A percentile compares a stretch with the other conserved stretches of the same genome.
Conservation (phyloP, 169 alveolate genomes). For the Plasmodium vivax region DNA sequence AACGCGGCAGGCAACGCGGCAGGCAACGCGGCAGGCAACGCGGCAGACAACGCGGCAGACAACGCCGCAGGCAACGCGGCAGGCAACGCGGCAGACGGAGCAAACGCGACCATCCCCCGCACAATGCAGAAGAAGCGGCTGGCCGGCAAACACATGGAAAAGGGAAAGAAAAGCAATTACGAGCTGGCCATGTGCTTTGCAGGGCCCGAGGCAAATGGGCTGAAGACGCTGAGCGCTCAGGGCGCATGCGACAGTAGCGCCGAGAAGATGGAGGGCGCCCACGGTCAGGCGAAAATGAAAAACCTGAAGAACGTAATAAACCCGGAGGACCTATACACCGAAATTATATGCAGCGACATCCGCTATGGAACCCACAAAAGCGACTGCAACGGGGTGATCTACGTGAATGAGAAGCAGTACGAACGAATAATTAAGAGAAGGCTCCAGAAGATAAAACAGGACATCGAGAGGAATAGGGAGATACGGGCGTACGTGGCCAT, state of each 20-base stretch:
- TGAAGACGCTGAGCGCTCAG: background rate
- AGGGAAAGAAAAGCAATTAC: background rate
- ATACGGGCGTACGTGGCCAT: conserved; percentile 44
- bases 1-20: no score
- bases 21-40: no score
- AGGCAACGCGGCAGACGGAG: background rate
- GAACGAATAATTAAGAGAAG: conserved; percentile 56
- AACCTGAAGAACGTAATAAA: background rate
- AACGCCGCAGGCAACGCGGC: background rate
- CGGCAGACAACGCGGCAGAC: no score
- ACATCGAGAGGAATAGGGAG: conserved; percentile 38
- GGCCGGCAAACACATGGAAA: background rate
- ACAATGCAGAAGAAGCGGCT: conserved; percentile 5
- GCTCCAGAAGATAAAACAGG: conserved; percentile 41
- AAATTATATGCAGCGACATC: background rate
- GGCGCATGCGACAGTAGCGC: background rate
- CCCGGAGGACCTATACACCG: background rate
- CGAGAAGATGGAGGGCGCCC: background rate
- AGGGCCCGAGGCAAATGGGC: background rate
- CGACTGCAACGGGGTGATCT: conserved; percentile 26
- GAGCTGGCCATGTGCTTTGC: background rate
- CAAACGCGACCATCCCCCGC: background rate
- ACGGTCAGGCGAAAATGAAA: background rate
- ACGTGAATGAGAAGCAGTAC: conserved; percentile 74
- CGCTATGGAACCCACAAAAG: background rate